A percentile compares a stretch with the other conserved stretches of the same genome.
These are phyloP conservation scores for Chrysosporium queenslandicum DNA, from an alignment of 2,329 filamentous ascomycete genomes.

Conservation along the genomic window DNA sequence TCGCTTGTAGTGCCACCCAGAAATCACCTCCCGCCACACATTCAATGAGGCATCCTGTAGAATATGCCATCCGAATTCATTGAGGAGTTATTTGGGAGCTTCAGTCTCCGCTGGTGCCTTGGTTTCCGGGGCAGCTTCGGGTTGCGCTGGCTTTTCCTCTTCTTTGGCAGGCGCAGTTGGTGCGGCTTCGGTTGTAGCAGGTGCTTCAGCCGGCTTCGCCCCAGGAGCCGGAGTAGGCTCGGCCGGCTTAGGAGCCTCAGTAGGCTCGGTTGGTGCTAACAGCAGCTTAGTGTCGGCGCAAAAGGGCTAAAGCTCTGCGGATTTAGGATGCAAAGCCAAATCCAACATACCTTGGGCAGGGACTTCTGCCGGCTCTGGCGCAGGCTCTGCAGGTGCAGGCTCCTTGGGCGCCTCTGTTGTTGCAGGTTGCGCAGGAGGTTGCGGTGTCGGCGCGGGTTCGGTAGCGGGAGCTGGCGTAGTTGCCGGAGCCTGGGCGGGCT, in stretches of 20 bases:
- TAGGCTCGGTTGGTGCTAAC: neutral
- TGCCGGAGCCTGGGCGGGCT: conserved; percentile 14
- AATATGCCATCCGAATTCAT: neutral
- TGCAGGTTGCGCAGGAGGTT: conserved; percentile 1
- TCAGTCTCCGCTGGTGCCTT: conserved; percentile 10
- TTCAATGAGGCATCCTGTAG: neutral
- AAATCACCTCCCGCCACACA: neutral
- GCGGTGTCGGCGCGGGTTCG: conserved; percentile 24
- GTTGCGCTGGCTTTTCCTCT: conserved; percentile 9
- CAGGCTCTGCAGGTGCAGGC: neutral
- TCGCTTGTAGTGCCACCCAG: neutral
- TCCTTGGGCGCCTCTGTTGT: neutral
- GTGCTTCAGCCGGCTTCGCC: conserved; percentile 1
- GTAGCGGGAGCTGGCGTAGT: conserved; percentile 13
- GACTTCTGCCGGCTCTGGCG: too few species aligned
- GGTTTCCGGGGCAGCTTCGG: conserved; percentile 6
- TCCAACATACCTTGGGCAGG: conserved; percentile 1
- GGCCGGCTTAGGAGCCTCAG: conserved; percentile 3
- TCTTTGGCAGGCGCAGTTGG: conserved; percentile 11
- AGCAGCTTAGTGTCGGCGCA: neutral
- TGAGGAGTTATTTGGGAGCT: conserved; percentile 10
- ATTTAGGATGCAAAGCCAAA: neutral
- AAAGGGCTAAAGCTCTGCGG: neutral
- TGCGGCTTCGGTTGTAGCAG: conserved; percentile 7
- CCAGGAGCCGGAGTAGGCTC: conserved; percentile 6